Evolutionary conservation across 495 filamentous ascomycete species (phyloP).

Genomic region (Apiosordaria backusii): DNA sequence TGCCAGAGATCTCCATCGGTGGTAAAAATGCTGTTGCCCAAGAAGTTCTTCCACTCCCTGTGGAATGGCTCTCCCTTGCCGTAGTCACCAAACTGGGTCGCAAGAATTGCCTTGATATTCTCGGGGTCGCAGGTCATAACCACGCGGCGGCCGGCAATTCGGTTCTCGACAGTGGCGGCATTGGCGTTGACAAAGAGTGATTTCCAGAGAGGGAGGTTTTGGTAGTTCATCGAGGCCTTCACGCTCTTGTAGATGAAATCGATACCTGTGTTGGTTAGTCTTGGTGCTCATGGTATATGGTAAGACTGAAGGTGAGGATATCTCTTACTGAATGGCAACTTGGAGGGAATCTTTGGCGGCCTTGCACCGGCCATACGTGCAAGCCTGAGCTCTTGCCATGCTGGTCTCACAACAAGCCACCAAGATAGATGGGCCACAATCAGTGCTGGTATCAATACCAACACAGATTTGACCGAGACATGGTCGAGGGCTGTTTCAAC

Average conservation of each 20-base stretch:
- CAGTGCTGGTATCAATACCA: constrained; percentile 29
- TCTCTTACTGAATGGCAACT: constrained; percentile 32
- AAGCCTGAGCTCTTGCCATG: constrained; percentile 37
- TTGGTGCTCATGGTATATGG: constrained; percentile 25
- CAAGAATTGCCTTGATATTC: constrained; percentile 82
- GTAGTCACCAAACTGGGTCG: constrained; percentile 70
- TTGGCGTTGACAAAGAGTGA: constrained; percentile 40
- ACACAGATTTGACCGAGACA: constrained; percentile 34
- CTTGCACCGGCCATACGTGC: constrained; percentile 37
- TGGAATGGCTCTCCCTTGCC: constrained; percentile 72
- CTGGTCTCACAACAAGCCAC: constrained; percentile 26
- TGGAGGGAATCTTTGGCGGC: constrained; percentile 20
- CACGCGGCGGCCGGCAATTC: constrained; percentile 52
- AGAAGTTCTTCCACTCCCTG: constrained; percentile 64
- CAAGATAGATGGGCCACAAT: constrained; percentile 27
- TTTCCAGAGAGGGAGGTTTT: constrained; percentile 60
- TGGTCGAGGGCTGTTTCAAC: constrained; percentile 35
- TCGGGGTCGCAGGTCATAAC: constrained; percentile 71
- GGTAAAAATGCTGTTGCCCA: constrained; percentile 76
- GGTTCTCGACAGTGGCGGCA: constrained; percentile 57
- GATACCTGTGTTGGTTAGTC: constrained; percentile 46
- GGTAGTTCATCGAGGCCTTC: constrained; percentile 45
- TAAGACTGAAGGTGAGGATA: neutral
- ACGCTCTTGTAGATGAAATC: constrained; percentile 57
- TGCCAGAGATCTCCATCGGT: constrained; percentile 77